Evolutionary conservation across 1,139 yeast genomes (phyloP).

Genomic region (Taiozyma onychis): DNA sequence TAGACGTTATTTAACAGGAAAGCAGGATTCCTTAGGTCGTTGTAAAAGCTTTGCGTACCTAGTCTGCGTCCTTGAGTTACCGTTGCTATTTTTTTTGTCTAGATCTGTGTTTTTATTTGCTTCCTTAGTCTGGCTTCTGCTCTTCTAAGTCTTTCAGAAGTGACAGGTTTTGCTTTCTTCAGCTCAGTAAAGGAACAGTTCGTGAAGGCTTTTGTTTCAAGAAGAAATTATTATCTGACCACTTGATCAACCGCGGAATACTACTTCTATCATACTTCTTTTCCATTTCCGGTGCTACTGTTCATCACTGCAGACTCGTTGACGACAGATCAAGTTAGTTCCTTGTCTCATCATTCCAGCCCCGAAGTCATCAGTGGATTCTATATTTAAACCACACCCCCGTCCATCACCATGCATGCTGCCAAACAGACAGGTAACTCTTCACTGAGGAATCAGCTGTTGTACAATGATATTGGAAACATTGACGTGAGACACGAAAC

Average conservation of each 20-base stretch:
- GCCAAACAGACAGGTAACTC: slow-evolving; percentile 16
- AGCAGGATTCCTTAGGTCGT: not conserved
- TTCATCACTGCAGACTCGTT: not conserved
- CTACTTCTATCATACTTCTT: not conserved
- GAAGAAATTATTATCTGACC: not conserved
- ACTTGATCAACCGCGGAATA: not conserved
- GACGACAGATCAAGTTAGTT: not conserved
- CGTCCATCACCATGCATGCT: slow-evolving; percentile 26
- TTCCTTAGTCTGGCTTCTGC: not conserved
- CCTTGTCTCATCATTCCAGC: not conserved
- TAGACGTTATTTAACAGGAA: not conserved
- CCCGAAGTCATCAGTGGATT: not conserved
- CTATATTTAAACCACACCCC: not conserved
- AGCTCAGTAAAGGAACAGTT: not conserved
- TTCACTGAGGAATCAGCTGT: slow-evolving; percentile 28
- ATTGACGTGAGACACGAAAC: slow-evolving; percentile 37
- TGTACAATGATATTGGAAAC: slow-evolving; percentile 33
- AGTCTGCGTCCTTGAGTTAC: not conserved
- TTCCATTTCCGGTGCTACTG: not conserved
- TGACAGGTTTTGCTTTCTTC: not conserved
- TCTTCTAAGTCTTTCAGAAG: not conserved
- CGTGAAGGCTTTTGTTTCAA: not conserved
- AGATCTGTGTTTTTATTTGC: not conserved
- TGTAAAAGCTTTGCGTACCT: not conserved
- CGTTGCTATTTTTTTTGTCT: not conserved